A percentile compares a stretch with the other conserved stretches of the same genome.
Conservation (phyloP, 768 basidiomycete species). For the Hygrocybe coccinea region DNA sequence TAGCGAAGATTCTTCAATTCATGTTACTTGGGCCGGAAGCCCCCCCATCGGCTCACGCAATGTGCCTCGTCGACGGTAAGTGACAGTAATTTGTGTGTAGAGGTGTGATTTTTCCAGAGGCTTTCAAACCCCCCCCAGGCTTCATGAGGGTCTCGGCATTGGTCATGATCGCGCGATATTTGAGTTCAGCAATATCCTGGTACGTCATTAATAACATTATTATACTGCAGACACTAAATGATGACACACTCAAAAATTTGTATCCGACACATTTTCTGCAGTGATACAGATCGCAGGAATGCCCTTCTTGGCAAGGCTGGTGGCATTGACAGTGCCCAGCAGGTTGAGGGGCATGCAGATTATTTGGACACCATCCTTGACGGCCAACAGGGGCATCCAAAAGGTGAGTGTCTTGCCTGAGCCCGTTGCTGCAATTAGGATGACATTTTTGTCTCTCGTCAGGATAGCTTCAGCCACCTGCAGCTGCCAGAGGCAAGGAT, state of each 20-base stretch:
- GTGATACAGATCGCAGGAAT: conserved; percentile 17
- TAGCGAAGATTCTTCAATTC: conserved; percentile 14
- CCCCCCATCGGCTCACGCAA: conserved; percentile 33
- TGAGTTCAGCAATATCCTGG: conserved; percentile 18
- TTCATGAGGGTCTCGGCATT: conserved; percentile 23
- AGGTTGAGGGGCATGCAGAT: conserved; percentile 25
- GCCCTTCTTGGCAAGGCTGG: conserved; percentile 7
- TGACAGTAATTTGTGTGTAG: conserved; percentile 22
- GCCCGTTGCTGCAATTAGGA: conserved; percentile 25
- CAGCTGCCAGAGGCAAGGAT: conserved; percentile 22
- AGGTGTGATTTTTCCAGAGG: conserved; percentile 17
- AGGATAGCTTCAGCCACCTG: conserved; percentile 17
- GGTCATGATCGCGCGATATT: conserved; percentile 19
- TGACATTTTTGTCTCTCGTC: conserved; percentile 17
- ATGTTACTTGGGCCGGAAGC: conserved; percentile 29
- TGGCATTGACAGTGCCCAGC: conserved; percentile 20
- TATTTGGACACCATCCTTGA: conserved; percentile 17
- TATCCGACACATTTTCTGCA: conserved; percentile 14
- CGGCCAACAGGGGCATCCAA: conserved; percentile 26
- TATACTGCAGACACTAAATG: not conserved
- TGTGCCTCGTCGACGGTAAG: conserved; percentile 35
- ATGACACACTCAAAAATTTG: conserved; percentile 16
- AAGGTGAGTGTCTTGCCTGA: conserved; percentile 31
- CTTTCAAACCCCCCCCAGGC: conserved; percentile 2
- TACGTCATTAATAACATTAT: not conserved